Base-by-base conservation (phyloP, 179 eudicot genomes). In the Camellia oleifera region DNA sequence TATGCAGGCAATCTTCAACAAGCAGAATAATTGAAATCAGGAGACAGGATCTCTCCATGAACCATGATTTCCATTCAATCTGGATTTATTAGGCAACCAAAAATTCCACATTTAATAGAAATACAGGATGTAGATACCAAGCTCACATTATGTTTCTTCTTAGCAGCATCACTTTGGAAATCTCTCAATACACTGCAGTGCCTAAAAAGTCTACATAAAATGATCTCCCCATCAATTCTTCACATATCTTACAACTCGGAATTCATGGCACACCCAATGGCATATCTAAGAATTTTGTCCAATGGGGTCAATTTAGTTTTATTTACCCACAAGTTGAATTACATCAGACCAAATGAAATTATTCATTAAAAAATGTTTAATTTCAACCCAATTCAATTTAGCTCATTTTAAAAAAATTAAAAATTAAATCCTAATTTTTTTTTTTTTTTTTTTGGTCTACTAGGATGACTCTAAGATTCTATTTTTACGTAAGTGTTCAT, bases 121-220 rank as follows among this genome's bases (percentile, higher is more conserved):
- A 10, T 9, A 17, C 13, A 46, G 58, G 76, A 57, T 32, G 50
- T 40, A 12, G 23, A 56, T 26, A 9, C 18, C 78, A 40, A 17
- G 54, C 12, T n/a, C 40, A 72, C 10, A 12, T 5, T 20, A 23
- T 42, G 17, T 20, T 45, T 40, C 5, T 62, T 42, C 26, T 18
- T 8, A 44, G 66, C 57, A 57, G n/a, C 69, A 61, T 69, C 42
- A 75, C 42, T 61, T 5, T 75, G 69, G 69, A 45, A 44, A 54
- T 44, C 56, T 61, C 18, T 57, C 40, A 20, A 20, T 63, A 54
- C 10, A 23, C 18, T 18, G 9, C 40, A 69, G 40, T 63, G 68
- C 8, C 32, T 12, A 3, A 4, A 32, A 32, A 32, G 40, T 32
- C 2, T 32, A 32, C 40, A 32, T 32, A 32, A 32, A 42, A 68